Evolutionary conservation across 73 alveolate species (phyloP), one percentile per base, ranked within the genome.

Genomic region (Paramecium biaurelia): DNA sequence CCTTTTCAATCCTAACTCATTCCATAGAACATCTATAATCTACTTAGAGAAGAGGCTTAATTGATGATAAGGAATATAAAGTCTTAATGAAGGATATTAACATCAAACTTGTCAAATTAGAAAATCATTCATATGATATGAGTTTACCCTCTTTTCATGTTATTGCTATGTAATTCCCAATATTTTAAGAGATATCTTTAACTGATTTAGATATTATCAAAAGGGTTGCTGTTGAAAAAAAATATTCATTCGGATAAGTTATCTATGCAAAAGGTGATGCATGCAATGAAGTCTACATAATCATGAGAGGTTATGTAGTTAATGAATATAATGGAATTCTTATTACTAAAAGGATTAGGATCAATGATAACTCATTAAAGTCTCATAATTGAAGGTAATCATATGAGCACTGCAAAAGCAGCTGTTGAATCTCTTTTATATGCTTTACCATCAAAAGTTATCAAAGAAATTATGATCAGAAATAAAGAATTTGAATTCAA

Each of bases 31-130:
- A 58, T 63, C 32, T 86, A 2, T 14, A 59, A 4, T 85, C 63
- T 7, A 58, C 79, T 41, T 38, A 86, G n/a, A n/a, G 74, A 11
- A 70, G 74, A 35, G 93, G 93, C 37, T 37, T 68, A 4, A 47
- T 88, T 41, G 93, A 88, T 70, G 93, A 88, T 58, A 79, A 79
- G 30, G 93, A 88, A 26, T 88, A 41, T 42, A 35, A 88, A 12
- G 28, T 37, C 23, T 42, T 88, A 14, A 53, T 47, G 24, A 47
- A 57, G 26, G 72, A 63, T 24, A 67, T 86, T 86, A 85, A 86
- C 70, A 20, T 23, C 1, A 56, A 42, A 70, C 68, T 32, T 37
- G 53, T 28, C 20, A 67, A 67, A 87, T 37, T 70, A 5, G 68
- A 11, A 63, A 87, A 30, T 58, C 58, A 37, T 57, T 35, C 56